Conservation (phyloP, 176 grass and related monocot genomes). For the Alopecurus myosuroides region DNA sequence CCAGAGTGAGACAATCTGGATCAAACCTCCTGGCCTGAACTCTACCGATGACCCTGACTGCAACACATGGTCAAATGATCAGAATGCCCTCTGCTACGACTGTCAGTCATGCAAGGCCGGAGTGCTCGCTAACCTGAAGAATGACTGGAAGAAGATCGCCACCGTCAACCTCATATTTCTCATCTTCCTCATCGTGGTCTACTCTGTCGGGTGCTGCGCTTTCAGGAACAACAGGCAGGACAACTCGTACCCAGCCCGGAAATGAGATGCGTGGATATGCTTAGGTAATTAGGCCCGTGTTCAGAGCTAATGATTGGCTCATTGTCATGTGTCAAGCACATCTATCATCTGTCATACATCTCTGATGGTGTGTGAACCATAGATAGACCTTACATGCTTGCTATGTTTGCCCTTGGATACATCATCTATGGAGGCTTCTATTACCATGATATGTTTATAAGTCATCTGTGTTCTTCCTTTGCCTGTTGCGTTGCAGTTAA, state of each 20-base stretch:
- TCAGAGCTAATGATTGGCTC: neutral
- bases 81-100: conserved; percentile 59
- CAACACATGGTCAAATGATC: conserved; percentile 70
- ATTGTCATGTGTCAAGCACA: neutral
- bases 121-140: conserved; percentile 83
- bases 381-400: neutral
- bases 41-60: conserved; percentile 44
- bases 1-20: conserved; percentile 58
- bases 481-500: neutral
- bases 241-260: conserved; percentile 54
- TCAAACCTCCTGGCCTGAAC: conserved; percentile 52
- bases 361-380: neutral
- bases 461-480: neutral
- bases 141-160: conserved; percentile 93
- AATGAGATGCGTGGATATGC: conserved; percentile 26
- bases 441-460: conserved; percentile 3
- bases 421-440: neutral
- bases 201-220: conserved; percentile 83
- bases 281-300: neutral
- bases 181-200: conserved; percentile 75
- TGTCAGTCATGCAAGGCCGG: conserved; percentile 86
- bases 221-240: conserved; percentile 81
- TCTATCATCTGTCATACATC: neutral
- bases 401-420: neutral
- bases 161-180: conserved; percentile 77